Base-by-base conservation (phyloP, 2,329 filamentous ascomycete genomes). In the Tricladium varicosporioides region DNA sequence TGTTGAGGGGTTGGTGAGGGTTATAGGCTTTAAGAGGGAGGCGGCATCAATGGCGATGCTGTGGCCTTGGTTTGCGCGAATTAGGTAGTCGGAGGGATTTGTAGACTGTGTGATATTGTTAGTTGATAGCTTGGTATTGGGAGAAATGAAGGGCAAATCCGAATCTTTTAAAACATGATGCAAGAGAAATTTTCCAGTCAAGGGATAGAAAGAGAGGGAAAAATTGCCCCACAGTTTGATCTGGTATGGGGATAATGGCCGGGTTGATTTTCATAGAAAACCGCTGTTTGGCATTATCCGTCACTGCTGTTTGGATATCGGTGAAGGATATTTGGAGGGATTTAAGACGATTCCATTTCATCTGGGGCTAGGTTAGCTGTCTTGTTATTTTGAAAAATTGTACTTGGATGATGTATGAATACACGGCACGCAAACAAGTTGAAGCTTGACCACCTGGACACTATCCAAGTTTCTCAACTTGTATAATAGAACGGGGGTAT, bases 51-150 rank as follows among this genome's bases (percentile, higher is more conserved):
- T 75, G 68, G 85, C 84, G 69, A 99, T 89, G 66, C 85, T 91
- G 77, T 97, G 94, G 54, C 94, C 94, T 76, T 97, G 94, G 69
- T 95, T 96, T 27, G 94, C 94, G 67, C 94, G 91, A 74, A 99
- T 97, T 32, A 95, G 80, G 77, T 87, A 97, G 71, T 88, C 80
- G 0, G 79, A 72, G 0, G 90, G 80, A 50, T 88, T 77, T 31
- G 72, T 71, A 4, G 68, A 70, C 0, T 64, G 7, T 27, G 22
- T 27, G 22, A 7, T 3, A 7, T 3, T 27, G 22, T 27, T 27
- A 27, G 22, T 27, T 27, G 22, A 27, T 27, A 7, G 22, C 22
- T 27, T n/a, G n/a, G n/a, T n/a, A n/a, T n/a, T n/a, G n/a, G n/a
- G n/a, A n/a, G n/a, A n/a, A n/a, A n/a, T n/a, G 22, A 7, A 27